Evolutionary conservation across 176 grass and related monocot genomes (phyloP), one percentile per base, ranked within the genome.

Genomic region (Rhipidocladum racemiflorum): DNA sequence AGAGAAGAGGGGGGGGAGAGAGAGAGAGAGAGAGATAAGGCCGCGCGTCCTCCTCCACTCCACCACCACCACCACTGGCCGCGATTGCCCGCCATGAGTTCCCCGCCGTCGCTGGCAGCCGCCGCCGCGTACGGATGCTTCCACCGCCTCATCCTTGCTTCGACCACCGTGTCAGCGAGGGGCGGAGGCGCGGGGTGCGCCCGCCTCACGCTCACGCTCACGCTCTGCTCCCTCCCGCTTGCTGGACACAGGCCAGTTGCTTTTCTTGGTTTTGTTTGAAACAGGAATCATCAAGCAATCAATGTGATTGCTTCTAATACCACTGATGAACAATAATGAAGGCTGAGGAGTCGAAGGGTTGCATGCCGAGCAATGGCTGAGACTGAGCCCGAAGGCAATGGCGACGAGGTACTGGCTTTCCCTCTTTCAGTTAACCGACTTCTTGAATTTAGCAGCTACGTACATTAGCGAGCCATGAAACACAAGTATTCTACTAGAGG

Each of bases 381-480:
- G 82, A 88, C 91, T 4, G 88, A 86, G 36, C 85, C 91, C 2
- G 92, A 90, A 17, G 87, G 79, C 70, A 75, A 90, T 73, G 86
- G 48, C 39, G 89, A 85, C 65, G 83, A 89, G 68, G 87, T 91
- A 67, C 28, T 70, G 14, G 4, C 4, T 35, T 75, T 13, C 3
- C 14, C 40, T 57, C 46, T 59, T 70, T 21, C 61, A 59, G 27
- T 20, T n/a, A 20, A 30, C 17, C 17, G 11, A 18, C 16, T 50
- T 49, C 30, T 63, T 43, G 43, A 50, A n/a, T 51, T 85, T 18
- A 6, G 2, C 15, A 71, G 14, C 0, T 3, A 74, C 27, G 53
- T 25, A 36, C 61, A 53, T 39, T 66, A 3, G 15, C 8, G 12
- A 42, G 16, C 44, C 46, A 72, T 30, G 43, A 55, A 43, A 55